These are phyloP conservation scores for Musa acuminata DNA, from an alignment of 176 grass and related monocot genomes.

Conservation along the genomic window DNA sequence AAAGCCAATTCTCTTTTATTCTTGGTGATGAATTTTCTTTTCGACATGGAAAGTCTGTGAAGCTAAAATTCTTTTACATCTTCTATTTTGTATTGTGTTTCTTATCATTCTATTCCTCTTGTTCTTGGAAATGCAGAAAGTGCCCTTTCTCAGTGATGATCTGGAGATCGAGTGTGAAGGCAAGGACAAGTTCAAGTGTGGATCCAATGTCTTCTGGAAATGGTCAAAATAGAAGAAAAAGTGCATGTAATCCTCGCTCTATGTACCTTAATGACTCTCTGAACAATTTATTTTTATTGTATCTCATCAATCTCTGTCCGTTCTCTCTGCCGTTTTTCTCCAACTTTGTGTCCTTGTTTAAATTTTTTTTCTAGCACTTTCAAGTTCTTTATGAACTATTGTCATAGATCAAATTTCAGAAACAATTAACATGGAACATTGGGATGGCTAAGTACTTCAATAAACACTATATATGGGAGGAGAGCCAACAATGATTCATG, in stretches of 20 bases:
- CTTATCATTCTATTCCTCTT: neutral
- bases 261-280: neutral
- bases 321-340: no score
- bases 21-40: no score
- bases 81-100: neutral
- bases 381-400: no score
- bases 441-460: no score
- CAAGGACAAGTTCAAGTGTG: constrained; percentile 98
- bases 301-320: no score
- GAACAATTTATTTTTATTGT: neutral
- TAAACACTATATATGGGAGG: no score
- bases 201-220: constrained; percentile 99
- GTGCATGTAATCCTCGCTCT: neutral
- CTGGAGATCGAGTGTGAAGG: constrained; percentile 93
- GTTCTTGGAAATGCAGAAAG: constrained; percentile 50
- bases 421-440: no score
- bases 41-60: neutral
- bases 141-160: constrained; percentile 80
- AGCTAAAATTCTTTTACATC: neutral
- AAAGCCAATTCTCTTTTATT: no score
- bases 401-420: no score
- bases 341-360: no score
- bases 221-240: constrained; percentile 30
- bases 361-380: no score
- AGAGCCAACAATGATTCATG: no score